Evolutionary conservation across 2,329 filamentous ascomycete genomes (phyloP), one percentile per base, ranked within the genome.

Genomic region (Monilinia vaccinii-corymbosi): DNA sequence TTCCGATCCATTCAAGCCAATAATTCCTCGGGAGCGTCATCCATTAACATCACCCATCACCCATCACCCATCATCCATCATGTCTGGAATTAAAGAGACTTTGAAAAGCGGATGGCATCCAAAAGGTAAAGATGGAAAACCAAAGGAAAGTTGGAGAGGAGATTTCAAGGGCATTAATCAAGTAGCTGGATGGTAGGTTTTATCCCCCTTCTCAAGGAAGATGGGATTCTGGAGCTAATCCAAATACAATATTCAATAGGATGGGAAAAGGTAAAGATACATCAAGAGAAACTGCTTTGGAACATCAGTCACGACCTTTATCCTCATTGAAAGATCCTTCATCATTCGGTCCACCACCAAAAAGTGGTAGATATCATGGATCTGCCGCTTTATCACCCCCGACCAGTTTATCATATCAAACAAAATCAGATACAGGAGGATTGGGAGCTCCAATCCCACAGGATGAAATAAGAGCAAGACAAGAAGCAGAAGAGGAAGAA

Each of bases 301-400:
- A 69, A 38, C 69, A 68, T 63, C 52, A 64, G 11, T 64, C 68
- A 25, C 76, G 76, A 50, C 86, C 86, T 18, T 71, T 89, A 14
- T 76, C 80, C 1, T 77, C 79, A 2, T 72, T 89, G 23, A 84
- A 81, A 73, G 86, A 89, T 68, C 86, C 85, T 2, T 69, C 78
- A 1, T 77, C 80, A 2, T 89, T 89, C 70, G 86, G 79, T 1
- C 85, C 86, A 40, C 86, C 86, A 45, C 86, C 86, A 1, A 88
- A 83, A 69, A 81, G 72, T 59, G 60, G 69, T 38, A 68, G 68
- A 42, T 70, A 68, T 57, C 65, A 72, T 62, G 71, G 71, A 21
- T 65, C 62, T 48, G 65, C 67, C 36, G 66, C 66, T 52, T 50
- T 67, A 28, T 67, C 70, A 49, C 50, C 50, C 4, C 50, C 50